Percentiles rank a stretch among this genome's conserved stretches.
Conservation (phyloP, 208 protist species). For the Acanthamoeba castellanii region DNA sequence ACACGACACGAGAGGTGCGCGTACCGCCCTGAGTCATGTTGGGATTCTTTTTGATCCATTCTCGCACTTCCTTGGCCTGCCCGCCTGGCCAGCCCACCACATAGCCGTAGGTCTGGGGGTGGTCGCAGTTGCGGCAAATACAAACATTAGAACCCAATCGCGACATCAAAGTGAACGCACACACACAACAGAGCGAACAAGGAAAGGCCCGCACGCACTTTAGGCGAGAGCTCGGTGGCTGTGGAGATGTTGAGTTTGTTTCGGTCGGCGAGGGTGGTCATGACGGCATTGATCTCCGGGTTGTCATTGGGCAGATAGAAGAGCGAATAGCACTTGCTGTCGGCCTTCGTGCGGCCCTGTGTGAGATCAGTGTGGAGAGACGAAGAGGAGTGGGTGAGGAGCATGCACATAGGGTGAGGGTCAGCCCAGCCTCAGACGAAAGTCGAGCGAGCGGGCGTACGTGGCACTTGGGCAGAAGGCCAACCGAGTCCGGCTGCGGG, state of each 20-base stretch:
- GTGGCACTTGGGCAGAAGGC: slow-evolving; percentile 32
- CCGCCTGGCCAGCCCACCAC: not conserved
- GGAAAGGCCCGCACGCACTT: too few species aligned
- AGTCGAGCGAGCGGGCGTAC: not conserved
- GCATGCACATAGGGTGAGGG: not conserved
- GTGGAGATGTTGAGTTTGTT: slow-evolving; percentile 64
- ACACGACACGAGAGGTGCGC: not conserved
- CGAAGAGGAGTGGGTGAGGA: not conserved
- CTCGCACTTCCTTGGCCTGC: not conserved
- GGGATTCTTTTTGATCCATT: slow-evolving; percentile 26
- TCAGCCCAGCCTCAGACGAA: not conserved
- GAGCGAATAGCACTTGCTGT: slow-evolving; percentile 22
- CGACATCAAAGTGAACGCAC: not conserved
- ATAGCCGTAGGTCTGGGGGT: not conserved
- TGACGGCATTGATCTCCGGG: not conserved
- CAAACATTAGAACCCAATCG: not conserved
- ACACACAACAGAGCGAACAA: too few species aligned
- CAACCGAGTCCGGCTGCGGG: not conserved
- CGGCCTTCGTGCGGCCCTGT: slow-evolving; percentile 4
- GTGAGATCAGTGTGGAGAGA: too few species aligned
- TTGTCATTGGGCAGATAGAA: slow-evolving; percentile 60
- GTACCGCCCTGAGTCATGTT: slow-evolving; percentile 28
- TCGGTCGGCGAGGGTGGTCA: slow-evolving; percentile 36
- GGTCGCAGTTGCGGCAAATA: not conserved
- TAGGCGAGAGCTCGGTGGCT: not conserved